Percentiles rank a stretch among this genome's conserved stretches.
phyloP scores from a whole-genome alignment of 805 yeast species.

The Peterozyma xylosa region DNA sequence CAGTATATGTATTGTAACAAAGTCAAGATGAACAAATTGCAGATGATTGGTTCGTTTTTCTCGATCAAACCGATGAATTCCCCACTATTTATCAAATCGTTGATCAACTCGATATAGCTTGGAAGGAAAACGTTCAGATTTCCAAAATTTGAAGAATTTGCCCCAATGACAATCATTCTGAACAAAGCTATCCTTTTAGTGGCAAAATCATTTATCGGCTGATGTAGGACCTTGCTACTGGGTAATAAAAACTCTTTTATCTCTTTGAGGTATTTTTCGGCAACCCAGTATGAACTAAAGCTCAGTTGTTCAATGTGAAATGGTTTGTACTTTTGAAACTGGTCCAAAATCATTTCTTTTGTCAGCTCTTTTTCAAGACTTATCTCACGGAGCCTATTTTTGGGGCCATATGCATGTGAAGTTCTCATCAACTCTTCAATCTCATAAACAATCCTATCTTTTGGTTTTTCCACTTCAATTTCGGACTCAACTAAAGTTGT shows the following conservation, averaged over 20 bases:
- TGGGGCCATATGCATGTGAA: too few species aligned
- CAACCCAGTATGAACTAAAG: background rate
- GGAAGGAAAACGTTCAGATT: conserved; percentile 30
- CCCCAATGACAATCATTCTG: conserved; percentile 25
- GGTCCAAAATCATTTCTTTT: background rate
- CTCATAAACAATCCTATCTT: too few species aligned
- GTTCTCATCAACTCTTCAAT: too few species aligned
- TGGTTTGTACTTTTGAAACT: background rate
- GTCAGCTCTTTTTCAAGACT: too few species aligned
- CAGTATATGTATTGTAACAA: conserved; percentile 35
- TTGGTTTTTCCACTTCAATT: too few species aligned
- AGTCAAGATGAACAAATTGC: conserved; percentile 29
- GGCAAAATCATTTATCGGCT: conserved; percentile 12
- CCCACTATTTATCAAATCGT: conserved; percentile 31
- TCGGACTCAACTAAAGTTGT: too few species aligned
- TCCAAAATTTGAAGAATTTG: conserved; percentile 19
- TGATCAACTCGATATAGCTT: conserved; percentile 30
- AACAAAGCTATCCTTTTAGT: conserved; percentile 21
- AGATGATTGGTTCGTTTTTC: conserved; percentile 13
- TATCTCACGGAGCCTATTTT: too few species aligned
- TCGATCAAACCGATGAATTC: conserved; percentile 22
- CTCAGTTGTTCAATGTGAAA: background rate
- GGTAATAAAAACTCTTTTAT: conserved; percentile 16
- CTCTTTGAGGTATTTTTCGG: conserved; percentile 8
- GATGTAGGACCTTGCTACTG: conserved; percentile 9